Evolutionary conservation across 495 filamentous ascomycete species (phyloP).

Genomic region (Trypethelium eluteriae): DNA sequence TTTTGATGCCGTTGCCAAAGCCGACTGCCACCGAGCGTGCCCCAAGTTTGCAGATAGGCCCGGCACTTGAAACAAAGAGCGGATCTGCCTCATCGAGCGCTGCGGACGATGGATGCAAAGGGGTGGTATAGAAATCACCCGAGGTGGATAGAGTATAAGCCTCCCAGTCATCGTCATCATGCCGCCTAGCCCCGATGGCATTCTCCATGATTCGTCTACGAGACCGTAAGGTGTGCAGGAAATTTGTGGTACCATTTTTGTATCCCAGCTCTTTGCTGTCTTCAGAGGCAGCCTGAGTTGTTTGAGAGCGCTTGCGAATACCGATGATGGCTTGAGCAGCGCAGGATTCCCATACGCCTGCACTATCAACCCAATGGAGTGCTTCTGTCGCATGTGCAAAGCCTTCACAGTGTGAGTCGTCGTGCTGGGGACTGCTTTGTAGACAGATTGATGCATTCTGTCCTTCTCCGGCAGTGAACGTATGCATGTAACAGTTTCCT

Average conservation of each 20-base stretch:
- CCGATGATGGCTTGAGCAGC: conserved; percentile 34
- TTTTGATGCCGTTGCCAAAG: conserved; percentile 59
- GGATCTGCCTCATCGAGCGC: conserved; percentile 29
- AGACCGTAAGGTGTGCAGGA: neutral
- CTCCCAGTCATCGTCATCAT: conserved; percentile 48
- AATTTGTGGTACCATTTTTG: neutral
- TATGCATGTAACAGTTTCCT: conserved; percentile 28
- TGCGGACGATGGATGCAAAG: conserved; percentile 24
- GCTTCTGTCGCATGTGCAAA: conserved; percentile 31
- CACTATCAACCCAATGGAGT: conserved; percentile 33
- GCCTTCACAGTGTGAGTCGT: conserved; percentile 27
- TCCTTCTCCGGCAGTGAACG: conserved; percentile 23
- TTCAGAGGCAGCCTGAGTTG: neutral
- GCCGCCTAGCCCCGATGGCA: conserved; percentile 19
- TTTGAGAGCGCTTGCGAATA: conserved; percentile 26
- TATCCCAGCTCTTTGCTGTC: neutral
- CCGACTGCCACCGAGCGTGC: conserved; percentile 54
- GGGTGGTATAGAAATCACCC: conserved; percentile 37
- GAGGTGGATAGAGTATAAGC: conserved; percentile 52
- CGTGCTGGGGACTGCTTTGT: conserved; percentile 17
- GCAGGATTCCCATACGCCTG: conserved; percentile 41
- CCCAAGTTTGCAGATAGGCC: conserved; percentile 53
- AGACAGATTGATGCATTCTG: conserved; percentile 26
- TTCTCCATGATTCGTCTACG: conserved; percentile 4
- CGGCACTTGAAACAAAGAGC: conserved; percentile 52